phyloP scores from a whole-genome alignment of 2,329 filamentous ascomycete genomes.

The Calonectria ilicicola region DNA sequence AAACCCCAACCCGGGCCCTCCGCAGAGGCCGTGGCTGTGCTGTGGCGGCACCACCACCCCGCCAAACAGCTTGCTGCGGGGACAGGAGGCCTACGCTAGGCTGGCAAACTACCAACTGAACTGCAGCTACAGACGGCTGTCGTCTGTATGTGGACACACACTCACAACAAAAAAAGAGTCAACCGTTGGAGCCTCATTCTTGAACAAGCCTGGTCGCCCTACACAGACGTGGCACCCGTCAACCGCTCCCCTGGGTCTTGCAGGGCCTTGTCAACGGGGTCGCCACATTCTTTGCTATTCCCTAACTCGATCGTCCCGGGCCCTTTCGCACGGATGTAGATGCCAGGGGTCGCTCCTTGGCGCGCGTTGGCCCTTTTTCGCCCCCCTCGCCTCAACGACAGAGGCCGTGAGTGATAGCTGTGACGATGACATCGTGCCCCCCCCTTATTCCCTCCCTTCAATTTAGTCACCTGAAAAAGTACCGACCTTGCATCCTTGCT shows the following conservation, averaged over 20 bases:
- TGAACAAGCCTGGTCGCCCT: neutral
- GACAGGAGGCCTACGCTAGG: constrained; percentile 33
- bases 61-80: neutral
- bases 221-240: constrained; percentile 24
- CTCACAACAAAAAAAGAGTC: neutral
- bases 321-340: neutral
- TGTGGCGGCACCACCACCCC: constrained; percentile 24
- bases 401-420: constrained; percentile 1
- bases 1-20: neutral
- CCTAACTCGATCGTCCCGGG: neutral
- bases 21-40: constrained; percentile 27
- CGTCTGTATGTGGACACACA: neutral
- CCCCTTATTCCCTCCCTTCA: neutral
- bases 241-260: constrained; percentile 22
- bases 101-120: neutral
- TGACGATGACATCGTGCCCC: constrained; percentile 13
- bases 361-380: neutral
- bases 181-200: constrained; percentile 10
- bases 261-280: neutral
- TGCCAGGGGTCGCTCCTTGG: constrained; percentile 3
- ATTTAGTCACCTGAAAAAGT: constrained; percentile 18
- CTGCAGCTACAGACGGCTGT: neutral
- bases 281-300: neutral
- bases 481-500: constrained; percentile 3
- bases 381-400: neutral